Evolutionary conservation across 345 rosid species (phyloP).

Genomic region (Eutrema japonicum): DNA sequence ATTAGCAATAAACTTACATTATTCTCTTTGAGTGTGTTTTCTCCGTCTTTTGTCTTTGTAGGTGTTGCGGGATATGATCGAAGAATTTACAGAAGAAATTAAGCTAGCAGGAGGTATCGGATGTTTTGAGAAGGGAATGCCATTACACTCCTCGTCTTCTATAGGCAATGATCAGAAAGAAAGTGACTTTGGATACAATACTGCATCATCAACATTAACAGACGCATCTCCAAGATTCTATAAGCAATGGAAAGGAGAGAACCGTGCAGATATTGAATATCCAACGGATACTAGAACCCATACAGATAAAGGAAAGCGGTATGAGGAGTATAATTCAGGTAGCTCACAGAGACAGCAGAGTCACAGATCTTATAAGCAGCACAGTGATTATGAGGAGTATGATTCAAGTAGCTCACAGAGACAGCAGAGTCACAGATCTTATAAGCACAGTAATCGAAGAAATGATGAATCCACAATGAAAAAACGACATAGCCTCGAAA

Average conservation of each 20-base stretch:
- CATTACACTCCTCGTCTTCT: slow-evolving; percentile 40
- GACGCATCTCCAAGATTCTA: slow-evolving; percentile 38
- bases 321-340: slow-evolving; percentile 47
- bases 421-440: slow-evolving; percentile 43
- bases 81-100: slow-evolving; percentile 80
- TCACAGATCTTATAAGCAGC: slow-evolving; percentile 42
- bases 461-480: slow-evolving; percentile 46
- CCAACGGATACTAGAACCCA: slow-evolving; percentile 34
- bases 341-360: slow-evolving; percentile 44
- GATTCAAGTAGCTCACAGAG: slow-evolving; percentile 10
- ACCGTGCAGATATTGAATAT: slow-evolving; percentile 41
- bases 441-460: slow-evolving; percentile 46
- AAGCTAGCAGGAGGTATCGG: slow-evolving; percentile 92
- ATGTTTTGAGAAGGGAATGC: slow-evolving; percentile 61
- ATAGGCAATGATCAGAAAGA: slow-evolving; percentile 39
- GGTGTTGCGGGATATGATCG: slow-evolving; percentile 89
- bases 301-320: slow-evolving; percentile 38
- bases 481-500: slow-evolving; percentile 43
- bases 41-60: slow-evolving; percentile 8
- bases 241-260: slow-evolving; percentile 43
- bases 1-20: not conserved
- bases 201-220: slow-evolving; percentile 44
- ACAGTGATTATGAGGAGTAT: slow-evolving; percentile 18
- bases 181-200: slow-evolving; percentile 38
- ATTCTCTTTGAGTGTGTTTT: slow-evolving; percentile 12